phyloP scores from a whole-genome alignment of 2,329 filamentous ascomycete genomes.

The Furcasterigmium furcatum region DNA sequence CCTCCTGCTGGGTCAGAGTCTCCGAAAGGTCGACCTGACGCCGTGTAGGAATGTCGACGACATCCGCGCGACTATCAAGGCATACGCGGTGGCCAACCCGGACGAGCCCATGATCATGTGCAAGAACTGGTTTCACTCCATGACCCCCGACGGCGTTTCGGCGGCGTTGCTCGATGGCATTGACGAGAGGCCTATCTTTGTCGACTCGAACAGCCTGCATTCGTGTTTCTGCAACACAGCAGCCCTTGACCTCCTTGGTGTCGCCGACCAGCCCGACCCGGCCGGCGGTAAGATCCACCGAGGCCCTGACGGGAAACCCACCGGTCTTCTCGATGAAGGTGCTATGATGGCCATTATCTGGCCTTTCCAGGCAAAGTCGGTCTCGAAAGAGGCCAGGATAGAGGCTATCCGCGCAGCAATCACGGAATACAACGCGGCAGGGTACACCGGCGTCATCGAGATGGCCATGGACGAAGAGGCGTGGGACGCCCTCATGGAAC shows the following conservation, averaged over 20 bases:
- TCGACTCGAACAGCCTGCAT: conserved; percentile 40
- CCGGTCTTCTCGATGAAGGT: conserved; percentile 37
- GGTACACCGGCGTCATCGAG: conserved; percentile 40
- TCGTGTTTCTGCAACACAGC: conserved; percentile 42
- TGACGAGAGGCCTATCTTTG: conserved; percentile 38
- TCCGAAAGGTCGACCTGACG: conserved; percentile 32
- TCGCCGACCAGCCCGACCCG: conserved; percentile 32
- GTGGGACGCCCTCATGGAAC: conserved; percentile 32
- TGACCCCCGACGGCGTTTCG: conserved; percentile 34
- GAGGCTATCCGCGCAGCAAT: conserved; percentile 32
- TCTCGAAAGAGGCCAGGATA: conserved; percentile 31
- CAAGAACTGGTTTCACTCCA: conserved; percentile 40
- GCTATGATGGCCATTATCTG: conserved; percentile 36
- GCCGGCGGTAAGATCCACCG: conserved; percentile 37
- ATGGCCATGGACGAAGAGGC: conserved; percentile 45
- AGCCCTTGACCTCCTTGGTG: conserved; percentile 33
- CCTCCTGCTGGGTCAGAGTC: conserved; percentile 33
- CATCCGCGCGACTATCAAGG: conserved; percentile 29
- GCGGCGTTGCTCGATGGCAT: conserved; percentile 39
- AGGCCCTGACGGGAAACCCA: conserved; percentile 31
- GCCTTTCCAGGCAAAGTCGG: conserved; percentile 33
- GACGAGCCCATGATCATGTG: conserved; percentile 32
- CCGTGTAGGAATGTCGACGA: conserved; percentile 29
- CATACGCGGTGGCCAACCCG: conserved; percentile 28
- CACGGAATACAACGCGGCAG: conserved; percentile 31